Conservation (phyloP, 305 asterid genomes). For the Fraxinus dipetala region DNA sequence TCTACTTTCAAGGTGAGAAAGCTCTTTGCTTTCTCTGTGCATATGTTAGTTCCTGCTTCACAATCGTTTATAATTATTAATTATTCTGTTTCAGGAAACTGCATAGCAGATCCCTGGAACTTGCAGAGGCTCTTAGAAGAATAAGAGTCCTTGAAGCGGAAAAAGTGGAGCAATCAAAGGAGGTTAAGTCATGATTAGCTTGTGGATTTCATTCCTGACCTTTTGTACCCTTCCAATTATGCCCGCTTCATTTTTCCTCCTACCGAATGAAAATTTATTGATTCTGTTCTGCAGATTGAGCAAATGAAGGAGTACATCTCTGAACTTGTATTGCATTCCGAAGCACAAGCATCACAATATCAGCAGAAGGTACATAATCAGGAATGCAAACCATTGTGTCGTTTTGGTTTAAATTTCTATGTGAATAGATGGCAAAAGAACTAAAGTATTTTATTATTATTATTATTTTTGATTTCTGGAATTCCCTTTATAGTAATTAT, state of each 20-base stretch:
- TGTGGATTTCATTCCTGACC: background rate
- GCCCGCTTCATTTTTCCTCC: conserved; percentile 8
- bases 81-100: conserved; percentile 37
- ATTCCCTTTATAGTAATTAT: background rate
- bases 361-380: conserved; percentile 65
- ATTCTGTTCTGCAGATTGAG: conserved; percentile 49
- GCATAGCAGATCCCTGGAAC: conserved; percentile 44
- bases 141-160: conserved; percentile 62
- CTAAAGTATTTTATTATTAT: background rate
- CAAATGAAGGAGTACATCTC: conserved; percentile 65
- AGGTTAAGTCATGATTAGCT: conserved; percentile 41
- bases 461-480: background rate
- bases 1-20: conserved; percentile 51
- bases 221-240: conserved; percentile 5
- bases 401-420: conserved; percentile 19
- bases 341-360: conserved; percentile 87
- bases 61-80: conserved; percentile 10
- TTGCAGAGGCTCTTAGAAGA: conserved; percentile 44
- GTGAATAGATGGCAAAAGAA: background rate
- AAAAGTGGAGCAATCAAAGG: conserved; percentile 58
- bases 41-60: conserved; percentile 21
- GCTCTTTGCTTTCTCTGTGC: conserved; percentile 13
- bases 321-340: conserved; percentile 78
- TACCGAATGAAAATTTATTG: conserved; percentile 28
- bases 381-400: conserved; percentile 8